These are phyloP conservation scores for Kandelia obovata DNA, from an alignment of 345 rosid species.

Conservation along the genomic window DNA sequence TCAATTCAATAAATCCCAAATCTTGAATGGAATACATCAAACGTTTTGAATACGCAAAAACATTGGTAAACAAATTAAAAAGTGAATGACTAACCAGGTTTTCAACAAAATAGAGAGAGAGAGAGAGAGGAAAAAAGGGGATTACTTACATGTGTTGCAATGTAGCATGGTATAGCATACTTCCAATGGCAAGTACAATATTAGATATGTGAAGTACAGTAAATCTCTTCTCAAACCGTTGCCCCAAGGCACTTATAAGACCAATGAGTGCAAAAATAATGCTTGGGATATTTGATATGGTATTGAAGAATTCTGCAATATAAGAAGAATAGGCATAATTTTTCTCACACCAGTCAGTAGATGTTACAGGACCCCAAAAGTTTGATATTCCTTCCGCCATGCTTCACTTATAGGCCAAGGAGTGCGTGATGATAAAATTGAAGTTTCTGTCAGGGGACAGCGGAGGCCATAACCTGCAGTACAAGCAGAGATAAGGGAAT, in stretches of 20 bases:
- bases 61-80: too few relatives aligned
- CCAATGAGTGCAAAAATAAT: slow-evolving; percentile 79
- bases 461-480: slow-evolving; percentile 26
- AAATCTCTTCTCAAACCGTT: slow-evolving; percentile 93
- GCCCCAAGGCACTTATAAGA: slow-evolving; percentile 76
- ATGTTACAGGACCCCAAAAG: slow-evolving; percentile 96
- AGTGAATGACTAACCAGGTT: too few relatives aligned
- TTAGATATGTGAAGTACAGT: slow-evolving; percentile 86
- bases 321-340: slow-evolving; percentile 72
- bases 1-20: too few relatives aligned
- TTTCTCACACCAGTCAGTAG: slow-evolving; percentile 84
- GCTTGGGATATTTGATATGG: slow-evolving; percentile 69
- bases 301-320: slow-evolving; percentile 88
- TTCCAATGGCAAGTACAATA: slow-evolving; percentile 84
- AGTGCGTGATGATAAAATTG: slow-evolving; percentile 11
- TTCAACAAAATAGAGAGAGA: not conserved
- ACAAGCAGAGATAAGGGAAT: not conserved
- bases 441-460: slow-evolving; percentile 15
- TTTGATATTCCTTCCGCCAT: slow-evolving; percentile 77
- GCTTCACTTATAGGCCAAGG: slow-evolving; percentile 19
- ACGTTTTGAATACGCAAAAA: too few relatives aligned
- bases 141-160: slow-evolving; percentile 69
- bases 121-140: not conserved
- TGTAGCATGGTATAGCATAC: slow-evolving; percentile 86
- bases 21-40: too few relatives aligned